Evolutionary conservation across 345 rosid genomes (phyloP).

Genomic region (Eucalyptus tenuipes): DNA sequence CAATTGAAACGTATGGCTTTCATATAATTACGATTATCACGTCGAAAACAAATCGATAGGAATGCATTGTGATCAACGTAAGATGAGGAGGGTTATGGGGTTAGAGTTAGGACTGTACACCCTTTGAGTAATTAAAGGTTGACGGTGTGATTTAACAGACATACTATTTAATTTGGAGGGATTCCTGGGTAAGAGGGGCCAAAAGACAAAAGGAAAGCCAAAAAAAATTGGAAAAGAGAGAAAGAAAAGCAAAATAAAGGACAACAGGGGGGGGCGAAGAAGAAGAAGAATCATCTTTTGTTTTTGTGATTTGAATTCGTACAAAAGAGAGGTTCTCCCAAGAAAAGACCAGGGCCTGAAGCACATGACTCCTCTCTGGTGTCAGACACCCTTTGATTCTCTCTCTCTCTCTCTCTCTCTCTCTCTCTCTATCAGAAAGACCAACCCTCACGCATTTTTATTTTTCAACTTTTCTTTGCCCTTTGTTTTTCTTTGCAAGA

Average conservation of each 20-base stretch:
- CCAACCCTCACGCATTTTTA: background rate
- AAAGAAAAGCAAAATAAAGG: slow-evolving; percentile 1
- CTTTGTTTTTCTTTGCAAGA: slow-evolving; percentile 47
- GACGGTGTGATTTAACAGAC: background rate
- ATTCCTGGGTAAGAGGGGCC: background rate
- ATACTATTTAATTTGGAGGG: background rate
- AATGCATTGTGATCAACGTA: background rate
- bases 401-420: background rate
- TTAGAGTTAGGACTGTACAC: background rate
- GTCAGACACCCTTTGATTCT: slow-evolving; percentile 41
- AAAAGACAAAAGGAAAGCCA: background rate
- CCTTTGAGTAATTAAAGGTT: background rate
- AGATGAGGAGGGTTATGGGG: background rate
- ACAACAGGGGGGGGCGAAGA: background rate
- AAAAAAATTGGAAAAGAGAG: background rate
- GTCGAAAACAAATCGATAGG: background rate
- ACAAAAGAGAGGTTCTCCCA: slow-evolving; percentile 6
- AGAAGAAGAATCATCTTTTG: slow-evolving; percentile 46
- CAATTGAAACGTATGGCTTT: background rate
- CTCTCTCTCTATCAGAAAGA: background rate
- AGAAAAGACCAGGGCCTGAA: background rate
- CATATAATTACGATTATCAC: background rate
- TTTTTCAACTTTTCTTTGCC: background rate
- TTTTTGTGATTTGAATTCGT: slow-evolving; percentile 26
- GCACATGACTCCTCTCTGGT: slow-evolving; percentile 31